Conservation (phyloP, 2,329 filamentous ascomycete genomes). For the Trichoderma sp. region DNA sequence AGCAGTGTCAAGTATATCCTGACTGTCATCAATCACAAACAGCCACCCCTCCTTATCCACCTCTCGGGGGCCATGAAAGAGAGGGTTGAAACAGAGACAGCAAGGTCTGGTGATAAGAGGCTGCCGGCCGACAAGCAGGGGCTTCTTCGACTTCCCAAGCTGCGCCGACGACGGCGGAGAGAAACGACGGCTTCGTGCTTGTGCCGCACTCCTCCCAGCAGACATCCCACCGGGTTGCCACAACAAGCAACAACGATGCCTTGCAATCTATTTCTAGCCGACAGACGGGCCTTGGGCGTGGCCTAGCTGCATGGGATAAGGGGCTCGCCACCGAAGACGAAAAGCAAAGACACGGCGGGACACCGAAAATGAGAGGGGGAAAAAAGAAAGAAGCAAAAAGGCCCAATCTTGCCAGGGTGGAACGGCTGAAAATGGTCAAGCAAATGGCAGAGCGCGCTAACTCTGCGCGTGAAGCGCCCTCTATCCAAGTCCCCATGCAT, state of each 20-base stretch:
- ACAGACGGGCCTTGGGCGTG: not conserved
- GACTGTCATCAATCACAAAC: not conserved
- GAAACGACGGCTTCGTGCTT: not conserved
- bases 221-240: not conserved
- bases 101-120: not conserved
- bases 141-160: not conserved
- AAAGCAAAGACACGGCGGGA: not conserved
- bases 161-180: constrained; percentile 5
- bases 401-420: not conserved
- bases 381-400: not conserved
- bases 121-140: not conserved
- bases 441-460: constrained; percentile 6
- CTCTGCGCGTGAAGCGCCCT: constrained; percentile 11
- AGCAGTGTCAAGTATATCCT: not conserved
- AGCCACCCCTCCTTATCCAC: not conserved
- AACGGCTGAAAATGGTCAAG: constrained; percentile 11
- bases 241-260: not conserved
- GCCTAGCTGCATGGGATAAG: not conserved
- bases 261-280: constrained; percentile 1
- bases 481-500: constrained; percentile 12
- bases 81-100: not conserved
- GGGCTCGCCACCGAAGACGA: not conserved
- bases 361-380: not conserved
- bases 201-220: not conserved
- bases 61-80: not conserved